Evolutionary conservation across 306 rosid species (phyloP).

Genomic region (Biancaea sappan): DNA sequence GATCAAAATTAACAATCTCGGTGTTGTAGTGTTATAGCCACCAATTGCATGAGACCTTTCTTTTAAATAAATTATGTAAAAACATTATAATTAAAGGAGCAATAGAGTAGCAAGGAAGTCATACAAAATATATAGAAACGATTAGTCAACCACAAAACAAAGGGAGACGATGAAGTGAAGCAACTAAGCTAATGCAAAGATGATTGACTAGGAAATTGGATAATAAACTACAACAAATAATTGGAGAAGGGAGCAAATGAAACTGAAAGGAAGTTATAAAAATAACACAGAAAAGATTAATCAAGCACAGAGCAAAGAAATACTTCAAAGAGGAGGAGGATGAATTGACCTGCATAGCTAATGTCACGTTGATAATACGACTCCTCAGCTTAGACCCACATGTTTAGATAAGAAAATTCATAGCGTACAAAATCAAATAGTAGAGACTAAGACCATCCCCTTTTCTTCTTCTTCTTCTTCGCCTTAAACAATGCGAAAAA

Average conservation of each 20-base stretch:
- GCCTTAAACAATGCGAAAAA: neutral
- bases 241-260: neutral
- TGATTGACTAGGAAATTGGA: conserved; percentile 18
- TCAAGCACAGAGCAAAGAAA: neutral
- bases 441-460: conserved; percentile 29
- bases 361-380: neutral
- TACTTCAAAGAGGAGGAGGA: neutral
- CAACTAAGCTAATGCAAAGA: conserved; percentile 33
- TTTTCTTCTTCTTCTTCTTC: conserved; percentile 30
- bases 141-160: neutral
- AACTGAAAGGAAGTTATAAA: neutral
- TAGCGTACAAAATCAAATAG: too few species aligned
- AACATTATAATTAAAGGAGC: too few species aligned
- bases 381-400: conserved; percentile 16
- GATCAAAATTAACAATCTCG: too few species aligned
- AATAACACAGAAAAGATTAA: conserved; percentile 1
- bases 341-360: conserved; percentile 35
- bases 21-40: too few species aligned
- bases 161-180: conserved; percentile 26
- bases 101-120: too few species aligned
- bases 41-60: too few species aligned
- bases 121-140: too few species aligned
- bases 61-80: too few species aligned
- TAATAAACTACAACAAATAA: conserved; percentile 18
- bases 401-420: neutral